phyloP scores from a whole-genome alignment of 805 yeast species.

The Candida palmyrensis region DNA sequence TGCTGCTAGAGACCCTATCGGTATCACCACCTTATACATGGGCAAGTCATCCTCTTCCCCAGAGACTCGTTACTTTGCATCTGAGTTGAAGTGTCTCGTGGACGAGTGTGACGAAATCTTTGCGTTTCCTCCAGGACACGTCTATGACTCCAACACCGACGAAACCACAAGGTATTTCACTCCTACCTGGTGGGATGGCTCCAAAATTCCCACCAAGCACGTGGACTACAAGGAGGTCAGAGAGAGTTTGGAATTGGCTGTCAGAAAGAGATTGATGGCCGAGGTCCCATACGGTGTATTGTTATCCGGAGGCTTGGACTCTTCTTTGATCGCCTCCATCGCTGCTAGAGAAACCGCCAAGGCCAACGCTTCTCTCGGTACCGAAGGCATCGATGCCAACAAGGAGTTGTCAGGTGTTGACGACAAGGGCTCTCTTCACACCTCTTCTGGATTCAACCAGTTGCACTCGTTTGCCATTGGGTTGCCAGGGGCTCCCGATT shows the following conservation, averaged over 20 bases:
- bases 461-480: slow-evolving; percentile 97
- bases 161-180: slow-evolving; percentile 80
- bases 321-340: slow-evolving; percentile 92
- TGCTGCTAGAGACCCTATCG: slow-evolving; percentile 98
- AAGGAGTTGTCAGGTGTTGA: slow-evolving; percentile 89
- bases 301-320: slow-evolving; percentile 95
- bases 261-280: slow-evolving; percentile 98
- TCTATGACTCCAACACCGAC: slow-evolving; percentile 89
- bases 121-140: slow-evolving; percentile 98
- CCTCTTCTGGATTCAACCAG: slow-evolving; percentile 67
- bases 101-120: slow-evolving; percentile 91
- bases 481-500: slow-evolving; percentile 96
- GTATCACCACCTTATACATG: slow-evolving; percentile 93
- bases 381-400: slow-evolving; percentile 54
- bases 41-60: slow-evolving; percentile 73
- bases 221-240: slow-evolving; percentile 72
- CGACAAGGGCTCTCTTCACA: slow-evolving; percentile 75
- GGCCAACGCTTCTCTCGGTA: slow-evolving; percentile 46
- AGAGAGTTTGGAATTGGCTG: slow-evolving; percentile 85
- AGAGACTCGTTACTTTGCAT: slow-evolving; percentile 80
- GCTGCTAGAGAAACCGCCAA: slow-evolving; percentile 93
- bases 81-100: slow-evolving; percentile 88
- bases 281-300: slow-evolving; percentile 99
- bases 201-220: slow-evolving; percentile 66
- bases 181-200: slow-evolving; percentile 93